A percentile compares a stretch with the other conserved stretches of the same genome.
Conservation (phyloP, 176 grass and related monocot species). For the Cenchrus americanus region DNA sequence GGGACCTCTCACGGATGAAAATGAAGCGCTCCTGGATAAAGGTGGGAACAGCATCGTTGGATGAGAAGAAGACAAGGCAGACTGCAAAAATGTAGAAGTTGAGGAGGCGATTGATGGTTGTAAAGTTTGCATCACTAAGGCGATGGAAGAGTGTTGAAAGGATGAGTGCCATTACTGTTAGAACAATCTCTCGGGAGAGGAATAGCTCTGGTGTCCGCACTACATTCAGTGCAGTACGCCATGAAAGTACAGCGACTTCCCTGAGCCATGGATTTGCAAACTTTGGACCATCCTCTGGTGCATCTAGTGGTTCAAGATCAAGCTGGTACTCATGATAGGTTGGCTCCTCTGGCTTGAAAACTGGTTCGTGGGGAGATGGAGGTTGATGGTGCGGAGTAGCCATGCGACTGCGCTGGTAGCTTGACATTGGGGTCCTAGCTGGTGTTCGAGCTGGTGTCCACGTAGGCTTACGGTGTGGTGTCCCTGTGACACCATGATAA, state of each 20-base stretch:
- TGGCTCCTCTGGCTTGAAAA: conserved; percentile 51
- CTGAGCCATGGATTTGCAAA: conserved; percentile 70
- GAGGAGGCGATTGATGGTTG: conserved; percentile 65
- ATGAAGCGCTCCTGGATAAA: conserved; percentile 95
- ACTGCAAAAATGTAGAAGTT: conserved; percentile 82
- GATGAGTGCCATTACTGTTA: conserved; percentile 72
- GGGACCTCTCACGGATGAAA: conserved; percentile 78
- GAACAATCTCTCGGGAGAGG: conserved; percentile 59
- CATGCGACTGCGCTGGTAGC: conserved; percentile 42
- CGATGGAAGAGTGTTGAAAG: conserved; percentile 67
- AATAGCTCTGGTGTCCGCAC: conserved; percentile 72
- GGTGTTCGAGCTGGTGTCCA: conserved; percentile 70
- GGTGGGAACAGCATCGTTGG: conserved; percentile 72
- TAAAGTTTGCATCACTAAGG: conserved; percentile 38
- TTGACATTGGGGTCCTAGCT: conserved; percentile 49
- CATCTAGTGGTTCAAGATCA: conserved; percentile 51
- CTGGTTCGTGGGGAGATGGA: conserved; percentile 47
- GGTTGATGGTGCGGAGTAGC: conserved; percentile 31
- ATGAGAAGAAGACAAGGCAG: conserved; percentile 85
- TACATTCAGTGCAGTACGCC: conserved; percentile 66
- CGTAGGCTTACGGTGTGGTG: conserved; percentile 51
- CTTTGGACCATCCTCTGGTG: conserved; percentile 50
- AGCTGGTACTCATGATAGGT: conserved; percentile 42
- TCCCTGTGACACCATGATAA: conserved; percentile 63
- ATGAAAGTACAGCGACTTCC: conserved; percentile 66